Evolutionary conservation across 352 stramenopile genomes (phyloP), one percentile per base, ranked within the genome.

Genomic region (Peronospora destructor): DNA sequence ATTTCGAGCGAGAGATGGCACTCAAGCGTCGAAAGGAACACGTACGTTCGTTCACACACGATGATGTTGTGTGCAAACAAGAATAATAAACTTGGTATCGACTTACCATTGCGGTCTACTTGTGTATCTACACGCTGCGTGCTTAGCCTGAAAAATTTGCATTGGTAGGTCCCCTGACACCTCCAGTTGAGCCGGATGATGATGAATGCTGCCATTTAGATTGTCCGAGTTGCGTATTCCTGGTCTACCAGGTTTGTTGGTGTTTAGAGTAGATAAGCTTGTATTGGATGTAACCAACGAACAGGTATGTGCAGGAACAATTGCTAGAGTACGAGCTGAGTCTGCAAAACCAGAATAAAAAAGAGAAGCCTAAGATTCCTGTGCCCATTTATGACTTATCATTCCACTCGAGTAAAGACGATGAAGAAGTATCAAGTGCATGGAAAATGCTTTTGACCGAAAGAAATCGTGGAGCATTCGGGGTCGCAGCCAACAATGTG

Each of bases 211-310:
- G 83, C 57, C 66, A 87, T 30, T 64, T 85, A 35, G 81, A 91
- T 58, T 93, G 83, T 43, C 83, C 83, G 29, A 93, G 91, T 56
- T 93, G 83, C 56, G 80, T 93, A n/a, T 61, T 90, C 14, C 56
- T 93, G 12, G 71, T 88, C 43, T 93, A 93, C 45, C 76, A 92
- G 66, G 81, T 89, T 60, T 60, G 55, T 58, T 44, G 25, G 32
- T 46, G 34, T 16, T 44, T 25, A 43, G 4, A 6, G 12, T 25
- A 46, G 4, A 6, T 14, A 3, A 10, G 14, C 13, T n/a, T 17
- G 4, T 38, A 13, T 3, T 43, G 14, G 29, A 6, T 10, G n/a
- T 19, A 45, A 34, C 10, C 9, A 30, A 45, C 33, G 45, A 16
- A 47, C 10, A 14, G 10, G 14, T 45, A 29, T 28, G 14, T 54